These are phyloP conservation scores for Allomyces macrogynus DNA, from an alignment of 192 early-diverging fungal genomes.

Conservation along the genomic window DNA sequence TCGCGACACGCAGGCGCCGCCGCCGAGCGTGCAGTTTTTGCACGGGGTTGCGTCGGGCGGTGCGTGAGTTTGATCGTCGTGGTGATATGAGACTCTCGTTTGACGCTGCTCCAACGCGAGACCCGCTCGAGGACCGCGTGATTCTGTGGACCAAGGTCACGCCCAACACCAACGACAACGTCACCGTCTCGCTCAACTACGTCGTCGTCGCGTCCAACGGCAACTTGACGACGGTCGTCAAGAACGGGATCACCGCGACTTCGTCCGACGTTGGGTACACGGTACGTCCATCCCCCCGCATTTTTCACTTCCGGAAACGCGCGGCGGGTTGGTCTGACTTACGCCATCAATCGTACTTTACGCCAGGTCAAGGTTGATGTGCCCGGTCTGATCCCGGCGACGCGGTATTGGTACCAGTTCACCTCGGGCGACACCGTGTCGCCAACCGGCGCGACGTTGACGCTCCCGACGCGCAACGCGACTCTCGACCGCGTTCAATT, in stretches of 20 bases:
- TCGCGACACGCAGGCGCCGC: too few species aligned
- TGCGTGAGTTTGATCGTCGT: too few species aligned
- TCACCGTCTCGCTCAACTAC: conserved; percentile 4
- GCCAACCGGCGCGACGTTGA: conserved; percentile 13
- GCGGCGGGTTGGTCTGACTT: too few species aligned
- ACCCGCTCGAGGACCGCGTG: background rate
- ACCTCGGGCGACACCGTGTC: background rate
- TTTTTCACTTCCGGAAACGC: too few species aligned
- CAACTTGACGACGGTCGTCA: conserved; percentile 4
- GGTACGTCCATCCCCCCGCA: background rate
- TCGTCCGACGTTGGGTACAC: too few species aligned
- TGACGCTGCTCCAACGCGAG: too few species aligned
- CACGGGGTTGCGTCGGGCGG: background rate
- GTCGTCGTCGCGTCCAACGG: conserved; percentile 1
- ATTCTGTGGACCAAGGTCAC: conserved; percentile 17
- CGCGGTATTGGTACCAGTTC: conserved; percentile 14
- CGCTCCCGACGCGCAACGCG: conserved; percentile 4
- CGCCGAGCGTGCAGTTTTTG: background rate
- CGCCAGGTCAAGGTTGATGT: conserved; percentile 16
- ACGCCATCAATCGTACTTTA: too few species aligned
- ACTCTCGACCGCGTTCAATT: conserved; percentile 5
- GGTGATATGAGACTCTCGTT: too few species aligned
- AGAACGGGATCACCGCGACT: conserved; percentile 3
- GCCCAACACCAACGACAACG: background rate
- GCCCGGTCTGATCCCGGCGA: conserved; percentile 10